Evolutionary conservation across 352 stramenopile species (phyloP), one percentile per base, ranked within the genome.

Genomic region (Globisporangium takayamanum): DNA sequence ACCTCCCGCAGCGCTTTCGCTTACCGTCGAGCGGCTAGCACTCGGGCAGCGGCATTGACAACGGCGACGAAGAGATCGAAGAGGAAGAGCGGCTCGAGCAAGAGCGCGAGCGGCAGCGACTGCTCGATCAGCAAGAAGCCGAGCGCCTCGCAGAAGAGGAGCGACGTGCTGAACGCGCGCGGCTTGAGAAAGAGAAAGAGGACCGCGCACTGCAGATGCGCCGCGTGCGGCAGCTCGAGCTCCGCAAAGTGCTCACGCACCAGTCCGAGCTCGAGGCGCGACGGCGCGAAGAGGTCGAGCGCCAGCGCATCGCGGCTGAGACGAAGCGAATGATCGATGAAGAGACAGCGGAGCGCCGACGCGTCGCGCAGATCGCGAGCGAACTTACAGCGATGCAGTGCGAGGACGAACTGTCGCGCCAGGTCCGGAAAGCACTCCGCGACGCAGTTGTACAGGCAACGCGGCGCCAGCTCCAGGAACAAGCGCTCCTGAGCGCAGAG

Each of bases 21-120:
- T 64, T 83, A 37, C 70, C 73, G 36, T 59, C 73, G 6, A 76
- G 67, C 47, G 68, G 72, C 0, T 91, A 78, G 80, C 20, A 68
- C 4, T 66, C 69, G 46, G 78, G 80, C 37, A 88, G 77, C 61
- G 80, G 78, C 1, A 56, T 88, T 8, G 71, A 91, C 25, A 91
- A 91, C 25, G 78, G 78, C 6, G 81, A 91, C 30, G 81, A 91
- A 68, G 81, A 89, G 53, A 63, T 75, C 18, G 81, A 91, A 54
- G 79, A 89, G 60, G 73, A 87, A 63, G 78, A 91, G 54, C 65
- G 69, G 2, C 52, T 89, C 1, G 76, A 84, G 49, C 76, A 62
- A 6, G 80, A 91, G 53, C 71, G 67, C 3, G 66, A 86, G 54
- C 74, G 68, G 3, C 81, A 88, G 47, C 71, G 76, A n/a, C 57